These are phyloP conservation scores for Luffa aegyptiaca DNA, from an alignment of 306 rosid genomes.

Conservation along the genomic window DNA sequence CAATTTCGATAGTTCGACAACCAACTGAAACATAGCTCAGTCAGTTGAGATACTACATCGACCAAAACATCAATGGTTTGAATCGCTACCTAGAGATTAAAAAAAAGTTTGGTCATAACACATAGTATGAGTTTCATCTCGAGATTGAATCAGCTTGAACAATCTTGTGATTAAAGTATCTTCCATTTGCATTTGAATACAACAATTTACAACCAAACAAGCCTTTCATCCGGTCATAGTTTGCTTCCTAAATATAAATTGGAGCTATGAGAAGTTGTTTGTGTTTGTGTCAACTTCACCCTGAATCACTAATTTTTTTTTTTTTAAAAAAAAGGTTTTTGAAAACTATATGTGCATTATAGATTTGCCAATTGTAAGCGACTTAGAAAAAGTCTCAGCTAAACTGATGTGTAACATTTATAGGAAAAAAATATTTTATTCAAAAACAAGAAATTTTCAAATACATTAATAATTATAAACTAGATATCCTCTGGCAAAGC, in stretches of 20 bases:
- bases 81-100: too few relatives aligned
- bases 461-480: not conserved
- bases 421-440: not conserved
- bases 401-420: not conserved
- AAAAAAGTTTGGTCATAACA: too few relatives aligned
- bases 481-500: not conserved
- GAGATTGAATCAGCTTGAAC: too few relatives aligned
- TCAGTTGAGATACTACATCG: too few relatives aligned
- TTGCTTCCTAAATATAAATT: not conserved
- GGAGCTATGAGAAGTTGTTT: not conserved
- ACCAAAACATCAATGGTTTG: too few relatives aligned
- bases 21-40: too few relatives aligned
- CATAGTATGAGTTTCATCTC: too few relatives aligned
- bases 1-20: too few relatives aligned
- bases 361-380: not conserved
- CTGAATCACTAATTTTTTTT: too few relatives aligned
- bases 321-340: too few relatives aligned
- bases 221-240: not conserved
- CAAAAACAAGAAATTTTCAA: not conserved
- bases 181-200: not conserved
- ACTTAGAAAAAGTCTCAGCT: not conserved
- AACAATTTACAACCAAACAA: not conserved
- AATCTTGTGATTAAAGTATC: too few relatives aligned
- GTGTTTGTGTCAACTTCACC: not conserved
- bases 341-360: too few relatives aligned